Base-by-base conservation (phyloP, 768 basidiomycete genomes). In the Suillus hirtellus region DNA sequence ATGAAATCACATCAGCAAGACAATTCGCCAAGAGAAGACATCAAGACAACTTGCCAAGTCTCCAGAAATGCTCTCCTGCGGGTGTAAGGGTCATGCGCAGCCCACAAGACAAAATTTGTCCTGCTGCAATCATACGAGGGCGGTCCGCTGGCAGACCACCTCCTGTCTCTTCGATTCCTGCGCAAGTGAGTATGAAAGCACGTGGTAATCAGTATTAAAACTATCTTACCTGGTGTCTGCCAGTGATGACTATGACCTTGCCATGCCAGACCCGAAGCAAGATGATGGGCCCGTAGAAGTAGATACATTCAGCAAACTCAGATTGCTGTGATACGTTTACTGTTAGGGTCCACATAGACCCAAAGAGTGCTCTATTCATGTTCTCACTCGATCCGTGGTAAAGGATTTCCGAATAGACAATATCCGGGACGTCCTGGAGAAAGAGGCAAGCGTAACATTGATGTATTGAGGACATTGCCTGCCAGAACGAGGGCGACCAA, bases 121-220 rank as follows among this genome's bases (percentile, higher is more conserved):
- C 87, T 0, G 82, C 86, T 1, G 87, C 80, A 53, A 89, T 84
- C 10, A 77, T 78, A 3, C 75, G 71, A 31, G 87, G 87, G 60
- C 87, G 75, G 66, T 88, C 86, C 1, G 80, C 82, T 17, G 84
- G 72, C 6, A 77, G 65, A 3, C 82, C 80, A 19, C 87, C 86
- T 65, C 87, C 84, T 59, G 83, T 84, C 69, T 89, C 87, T 86
- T 78, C 0, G 87, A 86, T 42, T 85, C 86, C 71, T 87, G 72
- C 6, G 9, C 44, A 38, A 31, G 14, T 24, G 21, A 10, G 44
- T 44, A 55, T 43, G 19, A 19, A 43, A 43, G 50, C 1, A 24
- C 19, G 38, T 6, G 27, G 7, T 19, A 3, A 19, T 3, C 31
- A 31, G 15, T 2, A 37, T 43, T 10, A 11, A 37, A 12, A n/a